phyloP scores from a whole-genome alignment of 1,139 yeast species.

The Suhomyces taliae region DNA sequence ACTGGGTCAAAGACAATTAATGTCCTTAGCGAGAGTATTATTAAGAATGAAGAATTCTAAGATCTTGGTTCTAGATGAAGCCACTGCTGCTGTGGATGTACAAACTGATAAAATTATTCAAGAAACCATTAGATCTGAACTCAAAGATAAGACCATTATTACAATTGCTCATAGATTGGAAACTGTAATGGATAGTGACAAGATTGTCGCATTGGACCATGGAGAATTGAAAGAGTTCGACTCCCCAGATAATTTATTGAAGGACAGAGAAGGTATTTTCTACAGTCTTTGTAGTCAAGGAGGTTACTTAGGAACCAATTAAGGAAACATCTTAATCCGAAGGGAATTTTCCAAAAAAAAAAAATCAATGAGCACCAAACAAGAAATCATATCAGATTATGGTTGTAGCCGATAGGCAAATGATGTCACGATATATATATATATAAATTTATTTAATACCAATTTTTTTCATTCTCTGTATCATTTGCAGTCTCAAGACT shows the following conservation, averaged over 20 bases:
- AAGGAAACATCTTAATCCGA: too few species aligned
- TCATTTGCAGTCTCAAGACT: too few species aligned
- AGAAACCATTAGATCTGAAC: slow-evolving; percentile 65
- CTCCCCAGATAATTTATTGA: slow-evolving; percentile 52
- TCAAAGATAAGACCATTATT: slow-evolving; percentile 64
- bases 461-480: too few species aligned
- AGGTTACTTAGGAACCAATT: slow-evolving; percentile 22
- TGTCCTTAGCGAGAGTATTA: slow-evolving; percentile 75
- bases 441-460: too few species aligned
- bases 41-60: slow-evolving; percentile 53
- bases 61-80: slow-evolving; percentile 74
- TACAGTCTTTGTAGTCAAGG: slow-evolving; percentile 54
- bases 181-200: slow-evolving; percentile 78
- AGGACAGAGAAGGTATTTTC: slow-evolving; percentile 46
- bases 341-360: too few species aligned
- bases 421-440: too few species aligned
- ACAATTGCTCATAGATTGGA: slow-evolving; percentile 85
- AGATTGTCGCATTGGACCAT: slow-evolving; percentile 64
- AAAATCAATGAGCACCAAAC: too few species aligned
- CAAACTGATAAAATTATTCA: slow-evolving; percentile 77
- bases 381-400: too few species aligned
- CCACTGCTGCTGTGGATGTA: slow-evolving; percentile 83
- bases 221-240: slow-evolving; percentile 75
- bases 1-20: slow-evolving; percentile 74
- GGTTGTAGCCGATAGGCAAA: too few species aligned